Conservation (phyloP, 78 protist species). For the Isochrysis galbana region DNA sequence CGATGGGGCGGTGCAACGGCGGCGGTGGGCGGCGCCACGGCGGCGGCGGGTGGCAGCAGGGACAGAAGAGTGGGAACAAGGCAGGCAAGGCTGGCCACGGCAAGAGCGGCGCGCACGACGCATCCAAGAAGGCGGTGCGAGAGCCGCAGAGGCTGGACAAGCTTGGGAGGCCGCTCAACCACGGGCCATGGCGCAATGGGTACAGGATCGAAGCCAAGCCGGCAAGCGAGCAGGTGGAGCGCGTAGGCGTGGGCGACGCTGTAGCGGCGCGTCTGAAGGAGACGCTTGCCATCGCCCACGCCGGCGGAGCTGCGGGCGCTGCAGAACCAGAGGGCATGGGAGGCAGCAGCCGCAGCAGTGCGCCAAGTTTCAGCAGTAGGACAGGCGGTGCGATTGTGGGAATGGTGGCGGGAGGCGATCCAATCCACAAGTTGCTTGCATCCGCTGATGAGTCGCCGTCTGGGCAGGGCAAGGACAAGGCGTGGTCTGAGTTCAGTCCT, state of each 20-base stretch:
- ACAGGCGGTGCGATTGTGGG: neutral
- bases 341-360: neutral
- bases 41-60: slow-evolving; percentile 23
- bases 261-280: neutral
- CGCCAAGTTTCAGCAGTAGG: neutral
- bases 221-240: neutral
- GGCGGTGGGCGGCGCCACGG: slow-evolving; percentile 11
- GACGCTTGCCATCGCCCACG: neutral
- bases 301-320: neutral
- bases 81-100: slow-evolving; percentile 1
- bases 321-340: neutral
- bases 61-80: neutral
- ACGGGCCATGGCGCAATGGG: neutral
- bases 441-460: neutral
- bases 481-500: neutral
- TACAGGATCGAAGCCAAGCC: neutral
- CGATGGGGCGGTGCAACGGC: neutral
- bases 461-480: neutral
- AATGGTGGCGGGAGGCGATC: neutral
- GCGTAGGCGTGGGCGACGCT: neutral
- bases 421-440: neutral
- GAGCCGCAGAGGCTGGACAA: neutral
- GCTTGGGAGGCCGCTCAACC: neutral
- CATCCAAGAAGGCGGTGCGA: neutral
- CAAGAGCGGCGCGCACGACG: neutral